Evolutionary conservation across 805 yeast species (phyloP), one percentile per base, ranked within the genome.

Genomic region (Starmerella stigmatis): DNA sequence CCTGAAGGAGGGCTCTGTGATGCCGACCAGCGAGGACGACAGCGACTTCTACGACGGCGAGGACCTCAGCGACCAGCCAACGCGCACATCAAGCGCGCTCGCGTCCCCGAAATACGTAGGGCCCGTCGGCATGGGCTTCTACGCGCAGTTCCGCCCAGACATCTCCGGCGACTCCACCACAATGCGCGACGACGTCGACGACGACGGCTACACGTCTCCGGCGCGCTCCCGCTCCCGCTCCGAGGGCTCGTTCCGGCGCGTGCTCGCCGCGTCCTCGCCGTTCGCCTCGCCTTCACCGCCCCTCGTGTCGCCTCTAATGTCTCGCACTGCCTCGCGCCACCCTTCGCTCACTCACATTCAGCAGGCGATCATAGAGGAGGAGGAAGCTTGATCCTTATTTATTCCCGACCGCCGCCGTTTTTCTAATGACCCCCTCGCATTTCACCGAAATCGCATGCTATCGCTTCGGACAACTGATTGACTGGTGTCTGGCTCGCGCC

Each of bases 71-170:
- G 40, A 36, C 21, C 21, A 16, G 8, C 9, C 40, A 9, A 11
- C 40, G 15, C 17, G 16, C 6, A 8, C 30, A 7, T 9, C 40
- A 5, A 7, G 30, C 22, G 13, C 29, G 7, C 22, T 4, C 29
- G 7, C 21, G 15, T 25, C 40, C 17, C 40, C 40, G 21, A 36
- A 36, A 15, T 36, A 36, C 30, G 30, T 16, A 13, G 41, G 33
- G 9, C 41, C 41, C 2, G 33, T 38, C 25, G 41, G 41, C 26
- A 17, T 34, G 16, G 45, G 28, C 29, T 42, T 42, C 36, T 42
- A 42, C 41, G 38, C 45, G 21, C 45, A 35, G 21, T 42, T 42
- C 41, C 34, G 45, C 19, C 45, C 41, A 20, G 30, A 30, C 22
- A 10, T 11, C 12, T n/a, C 27, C 4, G 38, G 19, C 27, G 15